These are phyloP conservation scores for Fusarium vanettenii DNA, from an alignment of 2,329 filamentous ascomycete genomes.

Conservation along the genomic window DNA sequence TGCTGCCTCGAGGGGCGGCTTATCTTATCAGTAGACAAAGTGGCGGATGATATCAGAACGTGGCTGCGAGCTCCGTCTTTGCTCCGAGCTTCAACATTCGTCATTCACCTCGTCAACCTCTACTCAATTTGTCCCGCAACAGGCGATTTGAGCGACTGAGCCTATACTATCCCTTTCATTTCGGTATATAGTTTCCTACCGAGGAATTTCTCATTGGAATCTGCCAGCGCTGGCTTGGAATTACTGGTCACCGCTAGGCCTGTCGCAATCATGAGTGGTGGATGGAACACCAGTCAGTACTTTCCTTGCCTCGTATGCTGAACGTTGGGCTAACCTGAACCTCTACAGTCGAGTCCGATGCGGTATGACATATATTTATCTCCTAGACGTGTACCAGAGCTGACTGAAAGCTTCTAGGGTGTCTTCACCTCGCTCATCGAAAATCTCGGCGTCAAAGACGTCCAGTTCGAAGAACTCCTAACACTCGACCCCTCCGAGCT, in stretches of 20 bases:
- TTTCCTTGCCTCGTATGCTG: background rate
- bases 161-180: background rate
- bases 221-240: background rate
- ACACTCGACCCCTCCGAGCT: slow-evolving; percentile 84
- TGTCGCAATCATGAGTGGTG: slow-evolving; percentile 71
- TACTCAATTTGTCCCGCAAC: background rate
- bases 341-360: slow-evolving; percentile 84
- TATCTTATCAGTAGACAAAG: slow-evolving; percentile 39
- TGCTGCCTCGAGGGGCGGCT: slow-evolving; percentile 38
- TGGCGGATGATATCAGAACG: slow-evolving; percentile 42
- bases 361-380: slow-evolving; percentile 74
- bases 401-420: slow-evolving; percentile 64
- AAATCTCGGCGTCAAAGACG: slow-evolving; percentile 86
- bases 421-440: slow-evolving; percentile 98
- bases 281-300: slow-evolving; percentile 88
- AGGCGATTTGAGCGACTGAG: background rate
- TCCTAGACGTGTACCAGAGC: background rate
- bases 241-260: background rate
- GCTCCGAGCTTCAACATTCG: slow-evolving; percentile 21
- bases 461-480: slow-evolving; percentile 97
- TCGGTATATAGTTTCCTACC: background rate
- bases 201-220: background rate
- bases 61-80: slow-evolving; percentile 28
- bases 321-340: slow-evolving; percentile 13
- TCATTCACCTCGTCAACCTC: slow-evolving; percentile 5